These are phyloP conservation scores for Ascochyta lentis DNA, from an alignment of 2,329 filamentous ascomycete species.

Conservation along the genomic window DNA sequence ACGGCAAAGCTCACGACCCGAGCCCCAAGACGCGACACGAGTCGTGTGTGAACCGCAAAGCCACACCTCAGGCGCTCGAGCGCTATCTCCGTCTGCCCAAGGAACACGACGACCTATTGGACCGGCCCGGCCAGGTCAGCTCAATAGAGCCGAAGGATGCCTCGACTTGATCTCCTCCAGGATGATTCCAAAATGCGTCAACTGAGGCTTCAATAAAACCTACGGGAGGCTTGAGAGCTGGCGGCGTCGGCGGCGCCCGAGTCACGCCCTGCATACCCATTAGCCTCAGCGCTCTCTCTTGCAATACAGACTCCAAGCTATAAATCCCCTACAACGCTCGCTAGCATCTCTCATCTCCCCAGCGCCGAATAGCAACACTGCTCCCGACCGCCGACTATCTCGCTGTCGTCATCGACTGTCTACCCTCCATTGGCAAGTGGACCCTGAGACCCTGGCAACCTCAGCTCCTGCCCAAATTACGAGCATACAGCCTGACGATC, in stretches of 20 bases:
- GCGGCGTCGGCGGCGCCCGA: slow-evolving; percentile 39
- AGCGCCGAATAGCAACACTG: slow-evolving; percentile 23
- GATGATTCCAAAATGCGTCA: slow-evolving; percentile 40
- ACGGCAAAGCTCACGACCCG: neutral
- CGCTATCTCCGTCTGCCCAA: slow-evolving; percentile 20
- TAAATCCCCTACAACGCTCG: slow-evolving; percentile 34
- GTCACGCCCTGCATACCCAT: slow-evolving; percentile 29
- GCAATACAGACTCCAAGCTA: slow-evolving; percentile 23
- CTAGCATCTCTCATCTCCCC: slow-evolving; percentile 21
- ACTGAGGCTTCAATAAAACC: slow-evolving; percentile 38
- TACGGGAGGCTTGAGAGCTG: slow-evolving; percentile 30
- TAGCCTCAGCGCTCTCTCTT: slow-evolving; percentile 10
- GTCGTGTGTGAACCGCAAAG: slow-evolving; percentile 18
- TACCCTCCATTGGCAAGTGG: slow-evolving; percentile 9
- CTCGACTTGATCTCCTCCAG: slow-evolving; percentile 43
- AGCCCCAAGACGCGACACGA: slow-evolving; percentile 1
- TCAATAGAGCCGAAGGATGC: slow-evolving; percentile 32
- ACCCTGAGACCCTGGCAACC: slow-evolving; percentile 21
- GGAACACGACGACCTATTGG: slow-evolving; percentile 29
- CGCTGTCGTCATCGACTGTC: slow-evolving; percentile 21
- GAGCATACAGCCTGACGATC: slow-evolving; percentile 7
- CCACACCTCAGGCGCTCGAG: slow-evolving; percentile 16
- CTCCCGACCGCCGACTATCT: slow-evolving; percentile 6
- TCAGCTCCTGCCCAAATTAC: slow-evolving; percentile 4
- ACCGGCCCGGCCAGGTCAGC: slow-evolving; percentile 29